Percentiles rank a stretch among this genome's conserved stretches.
Conservation (phyloP, 306 rosid genomes). For the Rosa rugosa region DNA sequence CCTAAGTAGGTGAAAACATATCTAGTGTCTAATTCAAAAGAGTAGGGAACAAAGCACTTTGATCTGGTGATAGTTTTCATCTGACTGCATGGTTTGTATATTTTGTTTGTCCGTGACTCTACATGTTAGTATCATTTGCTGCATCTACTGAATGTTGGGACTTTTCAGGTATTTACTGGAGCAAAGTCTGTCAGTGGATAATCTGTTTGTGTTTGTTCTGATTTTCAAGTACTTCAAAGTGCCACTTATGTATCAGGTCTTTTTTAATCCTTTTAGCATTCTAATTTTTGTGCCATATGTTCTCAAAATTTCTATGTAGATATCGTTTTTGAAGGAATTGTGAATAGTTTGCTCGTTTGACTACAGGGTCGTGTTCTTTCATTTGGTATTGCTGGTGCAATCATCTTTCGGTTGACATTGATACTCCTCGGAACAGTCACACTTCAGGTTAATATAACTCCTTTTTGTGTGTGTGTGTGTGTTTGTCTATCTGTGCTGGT, state of each 20-base stretch:
- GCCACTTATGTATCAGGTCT: conserved; percentile 79
- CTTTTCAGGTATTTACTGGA: conserved; percentile 72
- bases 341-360: conserved; percentile 24
- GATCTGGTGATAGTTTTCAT: neutral
- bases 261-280: conserved; percentile 23
- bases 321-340: conserved; percentile 10
- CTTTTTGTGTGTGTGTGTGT: conserved; percentile 7
- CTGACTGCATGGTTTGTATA: neutral
- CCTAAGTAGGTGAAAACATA: neutral
- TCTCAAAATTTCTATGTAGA: conserved; percentile 19
- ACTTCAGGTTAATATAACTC: conserved; percentile 57
- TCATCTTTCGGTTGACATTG: conserved; percentile 67
- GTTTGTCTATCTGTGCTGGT: neutral
- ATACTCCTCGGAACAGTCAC: conserved; percentile 87
- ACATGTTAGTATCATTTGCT: neutral
- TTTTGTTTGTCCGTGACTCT: neutral
- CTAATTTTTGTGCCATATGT: conserved; percentile 15
- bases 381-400: conserved; percentile 89
- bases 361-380: conserved; percentile 85
- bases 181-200: conserved; percentile 96
- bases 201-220: conserved; percentile 88
- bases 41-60: neutral
- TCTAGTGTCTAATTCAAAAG: neutral
- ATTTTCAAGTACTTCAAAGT: conserved; percentile 91
- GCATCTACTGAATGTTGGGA: neutral